phyloP scores from a whole-genome alignment of 2,329 filamentous ascomycete genomes.

The Aspergillus amoenus region DNA sequence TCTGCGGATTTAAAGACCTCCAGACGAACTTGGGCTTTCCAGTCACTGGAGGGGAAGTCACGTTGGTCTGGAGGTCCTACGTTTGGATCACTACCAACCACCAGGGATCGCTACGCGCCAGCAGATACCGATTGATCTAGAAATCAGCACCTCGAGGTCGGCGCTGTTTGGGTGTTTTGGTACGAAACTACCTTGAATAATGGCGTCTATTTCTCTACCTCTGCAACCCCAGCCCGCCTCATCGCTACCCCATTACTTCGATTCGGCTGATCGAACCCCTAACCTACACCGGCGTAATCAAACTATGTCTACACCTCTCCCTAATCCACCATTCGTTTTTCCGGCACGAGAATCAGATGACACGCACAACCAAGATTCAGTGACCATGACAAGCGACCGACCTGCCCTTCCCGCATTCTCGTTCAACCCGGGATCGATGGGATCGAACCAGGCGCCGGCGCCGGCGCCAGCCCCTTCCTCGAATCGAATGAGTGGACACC shows the following conservation, averaged over 20 bases:
- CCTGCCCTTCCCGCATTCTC: conserved; percentile 39
- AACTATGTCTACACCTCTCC: conserved; percentile 37
- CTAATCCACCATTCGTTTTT: conserved; percentile 67
- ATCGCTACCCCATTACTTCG: conserved; percentile 29
- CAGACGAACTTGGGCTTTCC: conserved; percentile 28
- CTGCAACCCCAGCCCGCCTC: conserved; percentile 28
- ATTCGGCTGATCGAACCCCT: conserved; percentile 20
- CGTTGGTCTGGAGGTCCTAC: conserved; percentile 29
- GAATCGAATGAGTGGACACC: conserved; percentile 60
- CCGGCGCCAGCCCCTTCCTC: conserved; percentile 57
- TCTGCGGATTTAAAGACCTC: conserved; percentile 25
- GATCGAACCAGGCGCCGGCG: conserved; percentile 51
- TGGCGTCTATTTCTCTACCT: conserved; percentile 41
- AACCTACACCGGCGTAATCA: conserved; percentile 25
- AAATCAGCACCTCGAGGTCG: conserved; percentile 2
- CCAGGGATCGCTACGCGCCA: conserved; percentile 3
- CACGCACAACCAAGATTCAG: conserved; percentile 32
- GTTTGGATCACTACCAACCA: conserved; percentile 21
- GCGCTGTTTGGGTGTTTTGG: conserved; percentile 1
- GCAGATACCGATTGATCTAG: conserved; percentile 5
- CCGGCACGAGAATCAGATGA: conserved; percentile 47
- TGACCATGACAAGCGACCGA: conserved; percentile 49
- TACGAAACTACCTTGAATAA: conserved; percentile 15
- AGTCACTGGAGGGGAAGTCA: conserved; percentile 22
- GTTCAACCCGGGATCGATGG: conserved; percentile 34